Evolutionary conservation across 1,284 basidiomycete genomes (phyloP), one percentile per base, ranked within the genome.

Genomic region (Volvariella volvacea): DNA sequence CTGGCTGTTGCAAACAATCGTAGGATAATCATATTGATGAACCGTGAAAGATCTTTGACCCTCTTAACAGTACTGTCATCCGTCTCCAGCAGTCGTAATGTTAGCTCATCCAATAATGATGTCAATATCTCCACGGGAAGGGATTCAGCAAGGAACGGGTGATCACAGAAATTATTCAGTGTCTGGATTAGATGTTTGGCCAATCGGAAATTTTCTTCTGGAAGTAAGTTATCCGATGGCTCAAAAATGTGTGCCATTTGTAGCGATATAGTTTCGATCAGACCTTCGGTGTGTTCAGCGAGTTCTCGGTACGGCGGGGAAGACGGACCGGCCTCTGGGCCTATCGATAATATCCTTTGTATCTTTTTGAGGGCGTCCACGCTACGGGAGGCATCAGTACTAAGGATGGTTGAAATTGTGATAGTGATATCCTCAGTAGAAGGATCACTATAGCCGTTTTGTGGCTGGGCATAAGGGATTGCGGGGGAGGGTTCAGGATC

Each of bases 21-120:
- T 44, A 99, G 73, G 47, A 99, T 88, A 48, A 99, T 94, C 84
- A 97, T 95, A 65, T 99, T 99, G 65, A 99, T 92, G 64, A 96
- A 97, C 47, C 92, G 83, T 16, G 93, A 93, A 53, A 96, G 61
- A 63, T 96, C 88, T 62, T 92, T 88, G 46, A 92, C 76, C 54
- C 87, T 80, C 57, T 74, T 77, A 43, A 84, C 71, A 16, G 66
- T 63, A 50, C 81, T 89, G 54, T 93, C 91, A 55, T 96, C 92
- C 36, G 93, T 93, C 59, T 95, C 89, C 34, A 96, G 76, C 30
- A 99, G 73, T 19, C 94, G 83, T 45, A 91, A 67, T 0, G 93
- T 94, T 48, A 99, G 67, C 62, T 94, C 91, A 55, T 91, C 88
- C 42, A 96, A 67, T 15, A 97, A 65, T 6, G 82, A 77, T 3